Percentiles rank a stretch among this genome's conserved stretches.
Evolutionary conservation across 495 filamentous ascomycete species (phyloP).

Genomic region (Penicillium simplicissimum): DNA sequence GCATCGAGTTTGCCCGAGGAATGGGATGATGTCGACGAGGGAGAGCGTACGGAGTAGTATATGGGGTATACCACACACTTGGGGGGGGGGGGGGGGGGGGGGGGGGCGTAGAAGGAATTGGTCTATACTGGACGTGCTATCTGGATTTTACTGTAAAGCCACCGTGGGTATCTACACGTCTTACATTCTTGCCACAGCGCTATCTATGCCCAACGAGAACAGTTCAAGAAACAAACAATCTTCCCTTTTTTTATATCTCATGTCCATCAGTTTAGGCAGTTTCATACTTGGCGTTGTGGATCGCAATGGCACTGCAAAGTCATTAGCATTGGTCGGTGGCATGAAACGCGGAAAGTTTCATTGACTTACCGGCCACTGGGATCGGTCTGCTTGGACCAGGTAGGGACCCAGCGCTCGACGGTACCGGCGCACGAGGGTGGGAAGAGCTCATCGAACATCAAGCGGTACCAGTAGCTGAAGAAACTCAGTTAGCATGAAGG

Average conservation of each 20-base stretch:
- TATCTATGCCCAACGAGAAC: conserved; percentile 8
- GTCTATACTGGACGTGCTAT: too few relatives aligned
- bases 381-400: conserved; percentile 93
- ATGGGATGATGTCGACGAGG: not conserved
- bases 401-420: conserved; percentile 97
- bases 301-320: conserved; percentile 62
- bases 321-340: conserved; percentile 19
- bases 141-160: not conserved
- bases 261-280: conserved; percentile 30
- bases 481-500: conserved; percentile 29
- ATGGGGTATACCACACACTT: too few relatives aligned
- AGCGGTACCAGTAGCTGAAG: conserved; percentile 89
- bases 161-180: conserved; percentile 1
- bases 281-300: conserved; percentile 69
- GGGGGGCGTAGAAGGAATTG: too few relatives aligned
- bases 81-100: too few relatives aligned
- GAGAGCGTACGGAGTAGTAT: too few relatives aligned
- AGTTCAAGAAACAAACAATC: not conserved
- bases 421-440: conserved; percentile 86
- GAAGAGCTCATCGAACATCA: conserved; percentile 99
- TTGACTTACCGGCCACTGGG: conserved; percentile 81
- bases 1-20: not conserved
- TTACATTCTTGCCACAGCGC: conserved; percentile 5
- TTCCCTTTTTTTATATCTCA: conserved; percentile 15
- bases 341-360: not conserved